These are phyloP conservation scores for Metschnikowia anglica DNA, from an alignment of 805 yeast genomes.

Conservation along the genomic window DNA sequence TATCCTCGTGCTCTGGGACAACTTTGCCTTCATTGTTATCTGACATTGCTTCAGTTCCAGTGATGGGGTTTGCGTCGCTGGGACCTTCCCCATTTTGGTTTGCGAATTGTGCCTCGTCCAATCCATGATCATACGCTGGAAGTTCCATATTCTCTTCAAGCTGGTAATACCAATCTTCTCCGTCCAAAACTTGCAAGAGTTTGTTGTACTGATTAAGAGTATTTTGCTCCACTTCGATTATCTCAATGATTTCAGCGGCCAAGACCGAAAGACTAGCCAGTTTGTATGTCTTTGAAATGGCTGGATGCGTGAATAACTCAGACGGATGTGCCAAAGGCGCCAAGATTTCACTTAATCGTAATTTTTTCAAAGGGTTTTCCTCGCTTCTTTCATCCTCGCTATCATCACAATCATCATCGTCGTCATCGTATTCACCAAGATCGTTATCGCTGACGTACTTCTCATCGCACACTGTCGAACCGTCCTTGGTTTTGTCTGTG, in stretches of 20 bases:
- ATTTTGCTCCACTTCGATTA: conserved; percentile 78
- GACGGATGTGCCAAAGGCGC: conserved; percentile 80
- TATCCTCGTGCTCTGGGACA: conserved; percentile 15
- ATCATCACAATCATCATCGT: conserved; percentile 8
- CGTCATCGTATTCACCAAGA: conserved; percentile 10
- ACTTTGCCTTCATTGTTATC: background rate
- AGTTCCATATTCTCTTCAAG: conserved; percentile 64
- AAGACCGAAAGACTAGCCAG: conserved; percentile 50
- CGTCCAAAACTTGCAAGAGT: conserved; percentile 75
- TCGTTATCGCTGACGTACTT: conserved; percentile 2
- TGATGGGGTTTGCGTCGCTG: conserved; percentile 8
- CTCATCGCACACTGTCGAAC: background rate
- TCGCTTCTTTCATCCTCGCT: conserved; percentile 24
- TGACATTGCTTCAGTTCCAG: background rate
- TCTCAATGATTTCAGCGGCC: conserved; percentile 70
- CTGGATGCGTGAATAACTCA: conserved; percentile 70
- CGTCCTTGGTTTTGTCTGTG: conserved; percentile 2
- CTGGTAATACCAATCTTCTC: conserved; percentile 76
- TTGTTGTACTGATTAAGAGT: conserved; percentile 69
- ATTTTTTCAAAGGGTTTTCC: conserved; percentile 28
- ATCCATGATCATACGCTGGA: conserved; percentile 67
- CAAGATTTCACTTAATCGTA: conserved; percentile 48
- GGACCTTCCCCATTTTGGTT: conserved; percentile 12
- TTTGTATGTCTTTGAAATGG: conserved; percentile 65
- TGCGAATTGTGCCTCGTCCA: conserved; percentile 27